Percentiles rank a stretch among this genome's conserved stretches.
These are phyloP conservation scores for Pseudogymnoascus sp. DNA, from an alignment of 2,329 filamentous ascomycete species.

Conservation along the genomic window DNA sequence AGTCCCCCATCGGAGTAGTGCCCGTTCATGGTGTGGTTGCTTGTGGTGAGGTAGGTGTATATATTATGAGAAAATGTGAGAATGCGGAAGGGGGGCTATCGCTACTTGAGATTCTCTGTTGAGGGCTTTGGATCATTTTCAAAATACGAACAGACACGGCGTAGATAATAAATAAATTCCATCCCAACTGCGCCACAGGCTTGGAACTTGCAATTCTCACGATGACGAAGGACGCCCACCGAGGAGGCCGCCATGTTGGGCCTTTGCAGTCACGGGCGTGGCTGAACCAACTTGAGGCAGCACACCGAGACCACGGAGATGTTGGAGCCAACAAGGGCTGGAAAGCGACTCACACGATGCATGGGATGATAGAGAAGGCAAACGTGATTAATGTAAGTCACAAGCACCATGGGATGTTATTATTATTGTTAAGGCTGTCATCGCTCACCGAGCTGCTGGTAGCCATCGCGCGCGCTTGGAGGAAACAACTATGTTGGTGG, in stretches of 20 bases:
- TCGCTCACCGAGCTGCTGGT: not conserved
- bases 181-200: not conserved
- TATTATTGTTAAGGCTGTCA: not conserved
- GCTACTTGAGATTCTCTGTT: not conserved
- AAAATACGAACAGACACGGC: not conserved
- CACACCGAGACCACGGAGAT: not conserved
- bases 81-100: not conserved
- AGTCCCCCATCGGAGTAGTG: not conserved
- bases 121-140: not conserved
- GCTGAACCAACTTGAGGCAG: conserved; percentile 4
- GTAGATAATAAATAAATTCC: not conserved
- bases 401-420: not conserved
- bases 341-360: not conserved
- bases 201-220: not conserved
- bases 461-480: not conserved
- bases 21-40: not conserved
- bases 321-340: not conserved
- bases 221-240: not conserved
- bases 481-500: not conserved
- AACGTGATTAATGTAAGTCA: not conserved
- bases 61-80: not conserved
- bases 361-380: not conserved
- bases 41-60: not conserved
- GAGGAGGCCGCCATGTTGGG: not conserved
- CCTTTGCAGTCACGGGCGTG: not conserved